Evolutionary conservation across 805 yeast species (phyloP).

Genomic region (Candida xiaguanensis): DNA sequence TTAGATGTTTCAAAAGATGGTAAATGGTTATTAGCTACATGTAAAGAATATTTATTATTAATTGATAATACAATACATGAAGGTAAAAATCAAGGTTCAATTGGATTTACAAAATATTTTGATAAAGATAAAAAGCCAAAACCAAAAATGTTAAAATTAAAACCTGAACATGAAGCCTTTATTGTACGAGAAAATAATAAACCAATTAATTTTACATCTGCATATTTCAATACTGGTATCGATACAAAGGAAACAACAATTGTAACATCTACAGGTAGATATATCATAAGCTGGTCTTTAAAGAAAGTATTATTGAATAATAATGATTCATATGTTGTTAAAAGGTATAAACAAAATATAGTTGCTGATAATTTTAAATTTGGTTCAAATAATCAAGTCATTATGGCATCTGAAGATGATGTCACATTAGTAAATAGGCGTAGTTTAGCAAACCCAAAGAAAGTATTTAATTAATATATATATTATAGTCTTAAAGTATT

Average conservation of each 20-base stretch:
- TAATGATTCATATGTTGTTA: constrained; percentile 50
- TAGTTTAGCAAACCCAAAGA: constrained; percentile 43
- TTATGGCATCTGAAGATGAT: constrained; percentile 72
- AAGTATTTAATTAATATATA: constrained; percentile 6
- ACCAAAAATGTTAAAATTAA: constrained; percentile 62
- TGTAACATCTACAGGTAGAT: constrained; percentile 78
- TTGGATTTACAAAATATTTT: constrained; percentile 66
- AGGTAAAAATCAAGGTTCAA: constrained; percentile 52
- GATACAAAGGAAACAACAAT: constrained; percentile 64
- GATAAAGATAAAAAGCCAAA: constrained; percentile 62
- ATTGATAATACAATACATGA: constrained; percentile 62
- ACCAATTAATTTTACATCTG: constrained; percentile 61
- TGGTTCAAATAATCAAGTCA: constrained; percentile 66
- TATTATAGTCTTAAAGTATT: constrained; percentile 44
- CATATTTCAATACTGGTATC: constrained; percentile 73
- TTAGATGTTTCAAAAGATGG: constrained; percentile 77
- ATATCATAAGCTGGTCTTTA: constrained; percentile 77
- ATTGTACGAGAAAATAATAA: constrained; percentile 49
- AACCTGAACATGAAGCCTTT: constrained; percentile 68
- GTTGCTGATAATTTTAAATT: constrained; percentile 77
- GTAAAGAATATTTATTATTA: constrained; percentile 65
- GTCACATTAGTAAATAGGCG: constrained; percentile 65
- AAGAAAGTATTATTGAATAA: constrained; percentile 50
- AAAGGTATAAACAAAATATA: constrained; percentile 55
- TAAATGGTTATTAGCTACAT: constrained; percentile 76